Base-by-base conservation (phyloP, 2,329 filamentous ascomycete genomes). In the Cytospora chrysosperma region DNA sequence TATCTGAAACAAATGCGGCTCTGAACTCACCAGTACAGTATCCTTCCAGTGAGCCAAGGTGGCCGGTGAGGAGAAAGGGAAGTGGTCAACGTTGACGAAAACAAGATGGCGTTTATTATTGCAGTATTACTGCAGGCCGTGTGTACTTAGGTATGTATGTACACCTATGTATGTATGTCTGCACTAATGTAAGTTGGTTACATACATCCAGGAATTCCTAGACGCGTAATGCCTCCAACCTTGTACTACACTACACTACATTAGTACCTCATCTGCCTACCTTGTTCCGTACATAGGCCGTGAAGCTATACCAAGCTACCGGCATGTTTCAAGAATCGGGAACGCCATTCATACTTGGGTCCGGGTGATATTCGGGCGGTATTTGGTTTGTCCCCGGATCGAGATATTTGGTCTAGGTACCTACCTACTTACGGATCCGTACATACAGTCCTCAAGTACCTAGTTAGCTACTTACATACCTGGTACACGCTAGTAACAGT, bases 1-100 rank as follows among this genome's bases (percentile, higher is more conserved):
- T 15, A 53, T 58, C 61, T 62, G 61, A 62, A 62, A 62, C 61
- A 37, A 49, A 53, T 37, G 17, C 50, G 37, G 13, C n/a, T 37
- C 51, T n/a, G 49, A 6, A 58, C n/a, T n/a, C n/a, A n/a, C n/a
- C n/a, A n/a, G n/a, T 47, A 26, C 47, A 8, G 49, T 24, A 53
- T 49, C 27, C 52, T 21, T 43, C 19, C 34, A 50, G 9, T 54
- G 37, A 26, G 32, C 28, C 40, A 17, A 52, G n/a, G 50, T 17
- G 28, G 56, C 17, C 40, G 26, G 40, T 47, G 40, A 47, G 40
- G 40, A 21, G n/a, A 24, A 24, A 47, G 8, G n/a, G n/a, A 24
- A 30, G 8, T 24, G 53, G 49, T 52, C 19, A 26, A 52, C 24
- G 50, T 52, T 27, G 50, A 52, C 24, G 50, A 52, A 32, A 50